Evolutionary conservation across 1,139 yeast species (phyloP).

Genomic region (Geotrichum histeridarum): DNA sequence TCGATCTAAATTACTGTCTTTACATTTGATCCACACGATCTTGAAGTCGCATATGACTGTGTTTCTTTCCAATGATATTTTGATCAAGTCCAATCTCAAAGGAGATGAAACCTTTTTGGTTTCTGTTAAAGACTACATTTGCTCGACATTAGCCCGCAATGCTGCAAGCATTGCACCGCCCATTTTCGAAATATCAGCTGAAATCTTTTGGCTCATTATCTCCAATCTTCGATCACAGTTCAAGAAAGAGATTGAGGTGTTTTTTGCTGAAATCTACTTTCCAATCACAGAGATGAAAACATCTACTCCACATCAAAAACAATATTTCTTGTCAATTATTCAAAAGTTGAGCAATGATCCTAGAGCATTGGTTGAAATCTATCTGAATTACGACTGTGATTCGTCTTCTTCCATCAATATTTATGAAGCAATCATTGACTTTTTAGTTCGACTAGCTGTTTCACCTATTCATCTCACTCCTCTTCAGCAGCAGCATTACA

Average conservation of each 20-base stretch:
- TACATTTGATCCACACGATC: constrained; percentile 83
- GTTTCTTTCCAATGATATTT: constrained; percentile 62
- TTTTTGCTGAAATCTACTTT: constrained; percentile 86
- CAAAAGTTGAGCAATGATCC: constrained; percentile 85
- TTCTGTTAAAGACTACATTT: constrained; percentile 78
- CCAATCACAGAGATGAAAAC: constrained; percentile 91
- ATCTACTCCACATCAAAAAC: constrained; percentile 86
- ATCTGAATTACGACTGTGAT: constrained; percentile 93
- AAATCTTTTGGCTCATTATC: constrained; percentile 85
- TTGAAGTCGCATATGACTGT: constrained; percentile 80
- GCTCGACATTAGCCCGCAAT: constrained; percentile 79
- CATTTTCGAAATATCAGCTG: constrained; percentile 85
- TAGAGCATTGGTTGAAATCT: constrained; percentile 82
- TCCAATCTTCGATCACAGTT: constrained; percentile 81
- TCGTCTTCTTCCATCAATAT: constrained; percentile 67
- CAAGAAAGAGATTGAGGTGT: constrained; percentile 88
- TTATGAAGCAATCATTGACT: constrained; percentile 75
- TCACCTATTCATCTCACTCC: constrained; percentile 68
- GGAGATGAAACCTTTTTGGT: constrained; percentile 65
- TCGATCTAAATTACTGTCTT: constrained; percentile 80
- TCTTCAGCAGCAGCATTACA: constrained; percentile 60
- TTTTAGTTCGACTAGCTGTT: constrained; percentile 67
- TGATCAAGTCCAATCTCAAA: constrained; percentile 53
- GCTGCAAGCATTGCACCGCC: constrained; percentile 91
- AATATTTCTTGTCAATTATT: constrained; percentile 73